Evolutionary conservation across 2,329 filamentous ascomycete genomes (phyloP), one percentile per base, ranked within the genome.

Genomic region (Penicillium sp.): DNA sequence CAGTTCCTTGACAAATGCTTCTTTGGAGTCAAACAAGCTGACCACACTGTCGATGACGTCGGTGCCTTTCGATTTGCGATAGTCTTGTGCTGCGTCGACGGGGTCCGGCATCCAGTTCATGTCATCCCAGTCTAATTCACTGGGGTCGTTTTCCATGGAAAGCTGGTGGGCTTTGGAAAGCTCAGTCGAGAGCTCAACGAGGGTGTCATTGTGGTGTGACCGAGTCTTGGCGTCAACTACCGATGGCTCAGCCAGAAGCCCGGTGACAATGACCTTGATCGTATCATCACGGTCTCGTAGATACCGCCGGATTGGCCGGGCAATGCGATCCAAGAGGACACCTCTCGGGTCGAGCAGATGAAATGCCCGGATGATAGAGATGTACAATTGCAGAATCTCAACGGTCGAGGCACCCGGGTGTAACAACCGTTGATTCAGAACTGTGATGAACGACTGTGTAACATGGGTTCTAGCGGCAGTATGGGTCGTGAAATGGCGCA

Each of bases 21-120:
- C 94, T 66, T 93, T 91, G 17, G 90, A 90, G 12, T 96, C 94
- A 66, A 96, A 90, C 0, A 96, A 86, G 59, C 88, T 90, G 66
- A 98, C 90, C 45, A 99, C 81, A 54, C 92, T 96, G 54, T 92
- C 92, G 58, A 98, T 92, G 12, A 98, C 89, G 75, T 99, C 95
- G 64, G 93, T 90, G 45, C 88, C 90, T 73, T 91, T 96, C 11
- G 91, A 91, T 59, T 92, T 89, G 71, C 90, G 92, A 79, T 96
- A 97, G 72, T 97, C 91, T 50, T 92, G 90, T 10, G 92, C 92
- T 1, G 95, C 95, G 72, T 99, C 95, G 41, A 96, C 88, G 0
- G 95, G 95, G 69, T 96, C 91, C 1, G 95, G 95, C 38, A 92
- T 83, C 95, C 95, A 99, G 8, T 88, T 86, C 88, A 96, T 90